Conservation (phyloP, 176 grass and related monocot species). For the Phyllostachys edulis region DNA sequence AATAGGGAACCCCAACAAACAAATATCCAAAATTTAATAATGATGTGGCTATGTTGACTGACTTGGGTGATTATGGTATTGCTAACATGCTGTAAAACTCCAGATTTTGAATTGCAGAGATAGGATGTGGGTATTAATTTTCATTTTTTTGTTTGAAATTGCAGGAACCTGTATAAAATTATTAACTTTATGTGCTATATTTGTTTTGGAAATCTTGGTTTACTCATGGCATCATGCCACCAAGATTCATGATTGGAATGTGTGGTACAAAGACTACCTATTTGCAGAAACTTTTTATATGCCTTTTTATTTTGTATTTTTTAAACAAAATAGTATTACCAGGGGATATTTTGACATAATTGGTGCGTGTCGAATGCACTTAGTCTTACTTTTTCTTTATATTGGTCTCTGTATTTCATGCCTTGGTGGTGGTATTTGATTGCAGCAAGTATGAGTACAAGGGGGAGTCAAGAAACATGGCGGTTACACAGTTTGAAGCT, state of each 20-base stretch:
- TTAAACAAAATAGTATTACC: not conserved
- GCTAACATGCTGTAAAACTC: not conserved
- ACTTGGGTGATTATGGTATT: not conserved
- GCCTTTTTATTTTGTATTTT: not conserved
- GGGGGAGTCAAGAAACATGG: slow-evolving; percentile 59
- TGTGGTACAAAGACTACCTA: not conserved
- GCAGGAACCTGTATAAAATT: not conserved
- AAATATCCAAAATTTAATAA: not conserved
- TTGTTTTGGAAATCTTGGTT: not conserved
- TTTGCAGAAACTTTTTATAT: not conserved
- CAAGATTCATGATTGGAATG: not conserved
- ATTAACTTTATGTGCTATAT: not conserved
- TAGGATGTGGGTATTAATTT: slow-evolving; percentile 17
- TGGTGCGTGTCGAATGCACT: not conserved
- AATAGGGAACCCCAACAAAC: not conserved
- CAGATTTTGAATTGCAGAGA: not conserved
- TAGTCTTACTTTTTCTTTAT: not conserved
- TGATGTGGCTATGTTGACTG: not conserved
- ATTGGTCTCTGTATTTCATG: not conserved
- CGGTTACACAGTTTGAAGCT: slow-evolving; percentile 62
- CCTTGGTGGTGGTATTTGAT: not conserved
- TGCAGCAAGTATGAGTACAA: slow-evolving; percentile 52
- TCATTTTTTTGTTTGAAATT: not conserved
- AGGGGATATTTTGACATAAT: not conserved
- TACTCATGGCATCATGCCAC: not conserved